Base-by-base conservation (phyloP, 768 basidiomycete genomes). In the Leccinum aurantiacum region DNA sequence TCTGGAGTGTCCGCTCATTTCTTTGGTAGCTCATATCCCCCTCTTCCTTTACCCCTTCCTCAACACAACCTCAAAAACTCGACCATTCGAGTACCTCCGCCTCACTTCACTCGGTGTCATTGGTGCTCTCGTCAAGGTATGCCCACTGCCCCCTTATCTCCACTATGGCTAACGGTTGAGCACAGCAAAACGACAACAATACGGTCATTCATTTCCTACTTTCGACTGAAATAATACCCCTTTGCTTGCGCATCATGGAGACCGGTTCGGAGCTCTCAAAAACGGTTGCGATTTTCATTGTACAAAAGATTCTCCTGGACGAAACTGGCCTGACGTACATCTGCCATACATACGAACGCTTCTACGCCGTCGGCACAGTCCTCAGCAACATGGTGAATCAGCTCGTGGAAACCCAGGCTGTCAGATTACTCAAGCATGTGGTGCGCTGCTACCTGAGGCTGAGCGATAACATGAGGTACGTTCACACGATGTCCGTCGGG, bases 1-100 rank as follows among this genome's bases (percentile, higher is more conserved):
- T 41, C 5, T 24, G 9, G 25, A 15, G 22, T 17, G 13, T 37
- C 17, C 17, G 50, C 60, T 62, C 13, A 64, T 29, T 6, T 29
- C 38, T n/a, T 17, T n/a, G 37, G 24, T 67, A 93, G 96, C 96
- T 27, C 97, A 98, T 75, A 95, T 99, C 72, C 96, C 96, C 44
- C 85, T 99, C 61, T 84, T 84, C 74, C 82, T 99, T 67, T 99
- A 99, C 76, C 96, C 96, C 19, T 99, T 99, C 79, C 81, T 99
- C 67, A 99, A 99, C 76, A 99, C 96, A 6, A 99, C 95, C 13
- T 94, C 92, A 58, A 99, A 99, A 82, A 98, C 96, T 13, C 87
- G 96, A n/a, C 96, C 96, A 2, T 99, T 99, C 71, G 97, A 99
- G 80, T 99, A 99, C 75, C 86, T 99, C 56, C 89, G 97, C n/a